Evolutionary conservation across 345 rosid genomes (phyloP), one percentile per base, ranked within the genome.

Genomic region (Citrus hindsii): DNA sequence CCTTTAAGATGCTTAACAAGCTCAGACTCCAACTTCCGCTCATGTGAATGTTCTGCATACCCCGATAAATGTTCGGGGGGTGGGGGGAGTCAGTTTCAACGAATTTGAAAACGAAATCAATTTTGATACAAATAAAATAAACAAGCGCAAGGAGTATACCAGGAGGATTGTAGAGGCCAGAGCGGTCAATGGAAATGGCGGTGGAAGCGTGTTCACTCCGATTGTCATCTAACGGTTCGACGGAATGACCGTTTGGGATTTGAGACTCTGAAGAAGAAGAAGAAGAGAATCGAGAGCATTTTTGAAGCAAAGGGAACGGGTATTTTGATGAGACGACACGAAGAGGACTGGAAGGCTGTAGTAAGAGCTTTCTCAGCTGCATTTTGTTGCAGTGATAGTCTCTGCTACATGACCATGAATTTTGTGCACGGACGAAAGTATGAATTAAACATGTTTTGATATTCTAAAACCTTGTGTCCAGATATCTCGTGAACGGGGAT

Each of bases 1-100:
- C 95, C 93, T 82, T 91, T 92, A 83, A 95, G 97, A 84, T 93
- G 97, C 83, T 93, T 93, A 77, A 87, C 92, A 63, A 95, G 98
- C 86, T 91, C 98, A 4, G 98, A 86, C 30, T 87, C 98, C 46
- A 86, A 59, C 21, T 76, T 68, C 48, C 82, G 83, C 61, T 83
- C 92, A 79, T 90, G 97, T 70, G 93, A 91, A 84, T 91, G 96
- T 76, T 86, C 98, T 91, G 73, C 72, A 73, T 73, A 55, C 38
- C 79, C 48, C 33, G 51, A 61, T 3, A 71, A 70, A 48, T 12
- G 51, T 12, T 35, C 6, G 48, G 51, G 63, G 71, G 19, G 62
- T 18, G 46, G 12, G 46, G 53, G 16, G 12, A 5, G 40, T 6
- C 46, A 37, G 65, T 21, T 35, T 32, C 75, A 58, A 27, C 3